Base-by-base conservation (phyloP, 1,284 basidiomycete genomes). In the Ganoderma lingzhi region DNA sequence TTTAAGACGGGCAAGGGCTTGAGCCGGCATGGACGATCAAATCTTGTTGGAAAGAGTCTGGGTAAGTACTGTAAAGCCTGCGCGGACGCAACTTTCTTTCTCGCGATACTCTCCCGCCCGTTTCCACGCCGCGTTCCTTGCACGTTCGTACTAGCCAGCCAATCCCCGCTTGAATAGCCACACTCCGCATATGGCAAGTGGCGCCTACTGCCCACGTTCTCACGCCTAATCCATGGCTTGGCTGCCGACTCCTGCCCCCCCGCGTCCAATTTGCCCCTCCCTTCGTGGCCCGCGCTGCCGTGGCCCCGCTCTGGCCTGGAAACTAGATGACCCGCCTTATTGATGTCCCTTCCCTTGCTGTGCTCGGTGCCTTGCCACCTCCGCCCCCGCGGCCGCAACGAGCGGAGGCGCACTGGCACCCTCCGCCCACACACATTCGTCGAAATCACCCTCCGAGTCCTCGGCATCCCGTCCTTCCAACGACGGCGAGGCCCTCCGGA, bases 61-160 rank as follows among this genome's bases (percentile, higher is more conserved):
- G 23, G 23, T n/a, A n/a, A n/a, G n/a, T 23, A 23, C 23, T 23
- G 23, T 28, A 30, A 30, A 64, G 67, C 58, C 71, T 67, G 64
- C 65, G 59, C 66, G 23, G 63, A 65, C 63, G 61, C 69, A 68
- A 58, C 39, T 62, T 68, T 64, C 62, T 19, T 65, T 51, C 55
- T 58, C 39, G 67, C 71, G 66, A 66, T 39, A 45, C 37, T 48
- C 61, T 55, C 23, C 39, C 37, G 53, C 30, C 44, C 28, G 9
- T 28, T 17, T 28, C 58, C 42, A 42, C n/a, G 56, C 37, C 56
- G 2, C 37, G 75, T 75, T 32, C 75, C 75, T 76, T 74, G 75
- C 75, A 76, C 75, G 75, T 76, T 76, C 75, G 75, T 74, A 71
- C 56, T 70, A 19, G 1, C 65, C 69, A 61, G 68, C 75, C 74